phyloP scores from a whole-genome alignment of 129 eudicot genomes.

The Glebionis coronaria region DNA sequence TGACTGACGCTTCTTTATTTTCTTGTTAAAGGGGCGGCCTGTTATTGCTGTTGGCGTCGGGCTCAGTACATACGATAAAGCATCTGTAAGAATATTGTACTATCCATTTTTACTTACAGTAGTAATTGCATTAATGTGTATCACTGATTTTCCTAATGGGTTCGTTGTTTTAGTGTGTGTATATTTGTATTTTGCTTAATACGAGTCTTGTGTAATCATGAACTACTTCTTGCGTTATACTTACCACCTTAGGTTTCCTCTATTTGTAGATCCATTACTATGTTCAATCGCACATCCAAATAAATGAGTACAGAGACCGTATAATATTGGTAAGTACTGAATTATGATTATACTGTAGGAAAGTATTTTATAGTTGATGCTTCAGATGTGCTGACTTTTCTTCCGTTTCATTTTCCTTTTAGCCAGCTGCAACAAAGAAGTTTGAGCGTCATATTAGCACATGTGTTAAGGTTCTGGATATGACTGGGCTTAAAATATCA shows the following conservation, averaged over 20 bases:
- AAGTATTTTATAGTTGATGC: not conserved
- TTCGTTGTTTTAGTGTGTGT: no score
- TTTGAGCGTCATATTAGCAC: conserved; percentile 67
- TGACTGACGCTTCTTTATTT: conserved; percentile 1
- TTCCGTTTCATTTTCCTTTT: not conserved
- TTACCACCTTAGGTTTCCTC: conserved; percentile 3
- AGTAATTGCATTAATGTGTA: not conserved
- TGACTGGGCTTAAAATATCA: conserved; percentile 91
- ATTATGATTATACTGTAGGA: conserved; percentile 10
- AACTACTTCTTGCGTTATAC: not conserved
- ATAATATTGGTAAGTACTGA: conserved; percentile 59
- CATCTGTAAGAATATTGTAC: conserved; percentile 71
- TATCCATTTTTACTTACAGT: not conserved
- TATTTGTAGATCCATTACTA: conserved; percentile 73
- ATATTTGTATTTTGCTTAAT: no score
- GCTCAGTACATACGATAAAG: conserved; percentile 93
- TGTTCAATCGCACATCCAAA: conserved; percentile 96
- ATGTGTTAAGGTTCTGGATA: conserved; percentile 84
- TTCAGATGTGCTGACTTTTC: conserved; percentile 3
- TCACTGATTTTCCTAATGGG: not conserved
- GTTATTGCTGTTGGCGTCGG: conserved; percentile 92
- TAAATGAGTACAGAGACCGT: conserved; percentile 94
- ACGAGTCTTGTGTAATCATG: no score
- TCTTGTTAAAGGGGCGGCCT: conserved; percentile 72
- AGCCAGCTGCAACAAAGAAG: conserved; percentile 75